Conservation (phyloP, 257 asterid genomes). For the Lycium barbarum region DNA sequence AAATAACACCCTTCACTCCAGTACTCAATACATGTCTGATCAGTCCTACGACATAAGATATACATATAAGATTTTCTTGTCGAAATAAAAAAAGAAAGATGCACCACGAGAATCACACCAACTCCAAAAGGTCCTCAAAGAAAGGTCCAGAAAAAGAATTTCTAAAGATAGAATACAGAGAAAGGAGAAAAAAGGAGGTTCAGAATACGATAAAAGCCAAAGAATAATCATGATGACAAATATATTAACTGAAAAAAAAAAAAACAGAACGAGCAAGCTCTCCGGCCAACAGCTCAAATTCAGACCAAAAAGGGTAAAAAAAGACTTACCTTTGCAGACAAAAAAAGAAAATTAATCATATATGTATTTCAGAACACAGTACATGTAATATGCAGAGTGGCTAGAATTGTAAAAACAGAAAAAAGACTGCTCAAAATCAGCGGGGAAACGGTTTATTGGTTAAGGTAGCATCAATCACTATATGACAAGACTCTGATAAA, state of each 20-base stretch:
- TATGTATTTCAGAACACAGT: background rate
- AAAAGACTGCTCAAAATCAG: background rate
- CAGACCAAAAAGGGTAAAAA: background rate
- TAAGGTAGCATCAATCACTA: conserved; percentile 15
- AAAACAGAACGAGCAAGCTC: background rate
- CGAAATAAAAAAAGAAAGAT: background rate
- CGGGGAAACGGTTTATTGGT: background rate
- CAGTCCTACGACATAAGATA: background rate
- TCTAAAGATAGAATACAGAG: background rate
- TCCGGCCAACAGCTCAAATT: background rate
- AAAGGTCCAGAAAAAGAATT: background rate
- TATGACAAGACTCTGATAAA: background rate
- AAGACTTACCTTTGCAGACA: background rate
- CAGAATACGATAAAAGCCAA: background rate
- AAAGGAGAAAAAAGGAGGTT: background rate
- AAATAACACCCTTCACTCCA: background rate
- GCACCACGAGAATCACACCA: conserved; percentile 32
- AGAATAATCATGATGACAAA: background rate
- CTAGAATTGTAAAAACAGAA: background rate
- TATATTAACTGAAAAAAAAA: background rate
- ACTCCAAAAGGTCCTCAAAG: conserved; percentile 10
- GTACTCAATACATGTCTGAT: background rate
- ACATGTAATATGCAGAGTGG: conserved; percentile 10
- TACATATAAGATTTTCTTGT: background rate
- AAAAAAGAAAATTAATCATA: background rate